These are phyloP conservation scores for Gillenia trifoliata DNA, from an alignment of 306 rosid species.

Conservation along the genomic window DNA sequence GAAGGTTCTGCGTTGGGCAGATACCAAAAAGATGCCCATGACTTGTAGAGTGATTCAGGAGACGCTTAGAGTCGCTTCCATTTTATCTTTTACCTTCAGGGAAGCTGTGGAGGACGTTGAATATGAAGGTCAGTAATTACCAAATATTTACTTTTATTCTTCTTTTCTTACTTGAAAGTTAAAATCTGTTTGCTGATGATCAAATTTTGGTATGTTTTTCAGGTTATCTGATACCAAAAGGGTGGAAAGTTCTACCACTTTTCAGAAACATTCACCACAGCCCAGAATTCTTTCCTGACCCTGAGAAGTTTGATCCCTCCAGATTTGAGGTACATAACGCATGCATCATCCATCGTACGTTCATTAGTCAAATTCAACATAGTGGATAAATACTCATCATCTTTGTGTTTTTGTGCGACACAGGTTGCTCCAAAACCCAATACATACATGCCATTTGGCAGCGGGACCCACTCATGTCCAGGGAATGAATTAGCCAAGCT, in stretches of 20 bases:
- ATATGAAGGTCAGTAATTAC: constrained; percentile 59
- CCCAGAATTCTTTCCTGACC: constrained; percentile 69
- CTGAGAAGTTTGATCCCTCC: constrained; percentile 85
- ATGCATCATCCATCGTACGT: background rate
- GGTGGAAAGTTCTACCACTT: constrained; percentile 95
- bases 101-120: constrained; percentile 93
- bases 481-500: constrained; percentile 94
- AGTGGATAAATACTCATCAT: background rate
- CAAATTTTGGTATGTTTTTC: background rate
- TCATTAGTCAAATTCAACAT: background rate
- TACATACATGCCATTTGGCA: constrained; percentile 96
- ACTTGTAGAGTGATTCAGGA: constrained; percentile 88
- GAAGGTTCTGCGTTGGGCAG: constrained; percentile 65
- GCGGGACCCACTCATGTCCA: constrained; percentile 90
- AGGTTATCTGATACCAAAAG: constrained; percentile 93
- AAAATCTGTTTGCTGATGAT: background rate
- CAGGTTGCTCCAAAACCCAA: constrained; percentile 87
- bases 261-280: constrained; percentile 94
- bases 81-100: constrained; percentile 89
- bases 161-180: background rate
- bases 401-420: constrained; percentile 21
- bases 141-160: background rate
- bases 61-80: constrained; percentile 86
- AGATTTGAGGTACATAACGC: constrained; percentile 64
- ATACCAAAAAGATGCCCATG: constrained; percentile 74